Base-by-base conservation (phyloP, 371 early-diverging fungal genomes). In the Zancudomyces culisetae region DNA sequence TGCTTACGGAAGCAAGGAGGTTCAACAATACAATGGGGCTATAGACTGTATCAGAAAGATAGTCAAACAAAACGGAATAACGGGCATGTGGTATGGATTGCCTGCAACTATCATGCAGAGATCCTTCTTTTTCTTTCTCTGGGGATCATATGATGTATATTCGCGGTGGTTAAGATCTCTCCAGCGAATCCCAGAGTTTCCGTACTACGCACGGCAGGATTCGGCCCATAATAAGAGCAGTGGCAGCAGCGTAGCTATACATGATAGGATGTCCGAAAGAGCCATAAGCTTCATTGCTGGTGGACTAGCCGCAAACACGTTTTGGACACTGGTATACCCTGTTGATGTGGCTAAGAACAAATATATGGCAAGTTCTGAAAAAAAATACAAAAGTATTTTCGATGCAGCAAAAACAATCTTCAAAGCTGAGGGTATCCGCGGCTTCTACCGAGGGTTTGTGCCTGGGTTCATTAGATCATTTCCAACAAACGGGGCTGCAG, bases 321-420 rank as follows among this genome's bases (percentile, higher is more conserved):
- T 90, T 61, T 94, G 93, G 93, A 56, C 78, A 12, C 72, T 85
- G 43, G 75, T 81, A 40, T 92, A 87, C 53, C 92, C 93, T 0
- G 72, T 78, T 47, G 86, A 94, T 61, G 79, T 85, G 4, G 77
- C 89, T 47, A 92, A 94, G 62, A 92, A 90, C 58, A 73, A 83
- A 26, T 83, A 85, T 60, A 94, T 94, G 95, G 81, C 87, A 0
- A 70, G 76, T 27, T 71, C 68, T 30, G 79, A 82, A 2, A 69
- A 64, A 15, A 65, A 63, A 27, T 80, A 73, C 57, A 83, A 83
- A 6, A 76, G 66, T 1, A 60, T 78, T 1, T 77, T 53, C 58
- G 66, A 53, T 70, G 68, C 58, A 62, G 70, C 62, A 61, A 66
- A 49, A 21, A 53, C 58, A 28, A 57, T 69, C 20, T 54, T 51